These are phyloP conservation scores for Puccinia polysora DNA, from an alignment of 1,284 basidiomycete species.

Conservation along the genomic window DNA sequence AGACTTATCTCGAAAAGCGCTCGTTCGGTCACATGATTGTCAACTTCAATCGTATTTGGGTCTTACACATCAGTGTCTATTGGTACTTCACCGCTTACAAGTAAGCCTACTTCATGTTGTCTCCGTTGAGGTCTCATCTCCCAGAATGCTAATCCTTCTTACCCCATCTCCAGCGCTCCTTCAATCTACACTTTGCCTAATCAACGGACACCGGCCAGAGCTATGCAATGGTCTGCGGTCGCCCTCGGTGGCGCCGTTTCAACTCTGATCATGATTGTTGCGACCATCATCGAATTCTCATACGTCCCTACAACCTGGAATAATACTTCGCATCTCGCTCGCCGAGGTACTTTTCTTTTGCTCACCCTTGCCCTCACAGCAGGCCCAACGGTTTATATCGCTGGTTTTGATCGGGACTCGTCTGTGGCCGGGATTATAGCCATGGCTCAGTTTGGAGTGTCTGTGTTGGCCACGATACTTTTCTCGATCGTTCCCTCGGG, in stretches of 20 bases:
- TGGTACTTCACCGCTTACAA: constrained; percentile 77
- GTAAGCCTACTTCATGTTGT: not conserved
- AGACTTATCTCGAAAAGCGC: constrained; percentile 92
- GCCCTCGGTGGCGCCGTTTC: constrained; percentile 86
- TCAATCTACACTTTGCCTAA: constrained; percentile 64
- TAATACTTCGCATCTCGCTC: constrained; percentile 85
- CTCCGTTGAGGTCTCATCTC: too few relatives aligned
- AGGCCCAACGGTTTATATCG: constrained; percentile 83
- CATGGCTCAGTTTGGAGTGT: constrained; percentile 86
- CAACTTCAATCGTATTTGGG: constrained; percentile 98
- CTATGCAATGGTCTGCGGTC: constrained; percentile 79
- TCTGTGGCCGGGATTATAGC: constrained; percentile 73
- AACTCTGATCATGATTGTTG: constrained; percentile 84
- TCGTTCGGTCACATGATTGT: constrained; percentile 88
- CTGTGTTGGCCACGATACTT: constrained; percentile 70
- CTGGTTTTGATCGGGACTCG: constrained; percentile 60
- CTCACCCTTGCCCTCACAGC: constrained; percentile 77
- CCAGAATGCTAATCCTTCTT: too few relatives aligned
- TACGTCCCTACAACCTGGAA: constrained; percentile 97
- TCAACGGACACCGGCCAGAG: constrained; percentile 59
- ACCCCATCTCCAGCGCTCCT: constrained; percentile 64
- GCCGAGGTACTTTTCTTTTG: constrained; percentile 75
- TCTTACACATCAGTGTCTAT: constrained; percentile 83
- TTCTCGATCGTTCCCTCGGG: constrained; percentile 85
- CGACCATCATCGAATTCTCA: constrained; percentile 84